Evolutionary conservation across 768 basidiomycete species (phyloP).

Genomic region (Megacollybia marginata): DNA sequence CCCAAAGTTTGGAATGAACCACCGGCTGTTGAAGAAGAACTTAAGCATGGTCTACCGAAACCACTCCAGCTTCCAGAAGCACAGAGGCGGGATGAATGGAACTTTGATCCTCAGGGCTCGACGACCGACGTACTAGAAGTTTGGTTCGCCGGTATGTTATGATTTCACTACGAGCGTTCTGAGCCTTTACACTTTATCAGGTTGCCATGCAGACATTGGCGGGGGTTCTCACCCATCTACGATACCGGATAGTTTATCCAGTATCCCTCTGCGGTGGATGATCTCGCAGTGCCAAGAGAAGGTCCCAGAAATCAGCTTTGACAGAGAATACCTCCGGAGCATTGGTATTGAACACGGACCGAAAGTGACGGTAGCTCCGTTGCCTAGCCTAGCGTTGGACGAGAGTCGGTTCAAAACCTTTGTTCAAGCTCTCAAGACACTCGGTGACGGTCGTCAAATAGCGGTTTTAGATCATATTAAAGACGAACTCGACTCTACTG

Average conservation of each 20-base stretch:
- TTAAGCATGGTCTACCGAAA: neutral
- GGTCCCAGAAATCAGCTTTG: no score
- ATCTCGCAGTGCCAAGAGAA: slow-evolving; percentile 49
- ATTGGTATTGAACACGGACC: no score
- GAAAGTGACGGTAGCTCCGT: no score
- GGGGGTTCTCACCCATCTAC: slow-evolving; percentile 50
- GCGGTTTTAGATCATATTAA: slow-evolving; percentile 7
- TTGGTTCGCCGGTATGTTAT: slow-evolving; percentile 72
- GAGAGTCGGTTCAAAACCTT: slow-evolving; percentile 42
- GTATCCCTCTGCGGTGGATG: slow-evolving; percentile 76
- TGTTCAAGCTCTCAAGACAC: slow-evolving; percentile 35
- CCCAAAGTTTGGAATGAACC: slow-evolving; percentile 55
- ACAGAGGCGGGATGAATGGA: neutral
- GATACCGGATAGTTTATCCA: slow-evolving; percentile 36
- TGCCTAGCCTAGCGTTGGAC: slow-evolving; percentile 44
- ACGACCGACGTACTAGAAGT: slow-evolving; percentile 62
- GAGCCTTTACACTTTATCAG: neutral
- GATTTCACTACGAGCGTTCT: slow-evolving; percentile 35
- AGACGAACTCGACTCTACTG: slow-evolving; percentile 32
- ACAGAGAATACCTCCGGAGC: no score
- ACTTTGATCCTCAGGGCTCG: neutral
- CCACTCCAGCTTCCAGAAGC: neutral
- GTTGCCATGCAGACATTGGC: slow-evolving; percentile 48
- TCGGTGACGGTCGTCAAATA: slow-evolving; percentile 1
- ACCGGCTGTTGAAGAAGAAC: slow-evolving; percentile 18